These are phyloP conservation scores for Obelidium mucronatum DNA, from an alignment of 192 early-diverging fungal genomes.

Conservation along the genomic window DNA sequence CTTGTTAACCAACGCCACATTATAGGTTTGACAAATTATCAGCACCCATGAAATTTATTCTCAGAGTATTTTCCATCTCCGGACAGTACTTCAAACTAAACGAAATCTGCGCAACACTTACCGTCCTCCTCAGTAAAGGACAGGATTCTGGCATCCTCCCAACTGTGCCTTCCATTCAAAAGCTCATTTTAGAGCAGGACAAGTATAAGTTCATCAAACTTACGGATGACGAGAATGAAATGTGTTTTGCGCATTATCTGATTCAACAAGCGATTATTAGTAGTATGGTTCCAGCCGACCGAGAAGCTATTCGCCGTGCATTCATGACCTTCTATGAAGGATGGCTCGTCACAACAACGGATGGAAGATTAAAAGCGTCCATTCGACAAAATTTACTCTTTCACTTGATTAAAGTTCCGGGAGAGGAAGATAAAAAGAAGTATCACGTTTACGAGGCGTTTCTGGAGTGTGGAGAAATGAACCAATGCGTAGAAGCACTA, in stretches of 20 bases:
- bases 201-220: slow-evolving; percentile 21
- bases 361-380: background rate
- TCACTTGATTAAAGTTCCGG: slow-evolving; percentile 11
- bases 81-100: slow-evolving; percentile 30
- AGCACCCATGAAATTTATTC: slow-evolving; percentile 3
- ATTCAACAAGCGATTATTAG: slow-evolving; percentile 21
- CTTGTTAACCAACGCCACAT: background rate
- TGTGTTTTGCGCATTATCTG: slow-evolving; percentile 25
- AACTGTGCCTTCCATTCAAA: background rate
- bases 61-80: slow-evolving; percentile 6
- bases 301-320: slow-evolving; percentile 2
- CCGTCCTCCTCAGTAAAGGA: background rate
- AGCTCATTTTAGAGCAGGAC: background rate
- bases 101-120: background rate
- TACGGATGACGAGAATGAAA: slow-evolving; percentile 10
- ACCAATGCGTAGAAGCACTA: slow-evolving; percentile 11
- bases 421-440: slow-evolving; percentile 13
- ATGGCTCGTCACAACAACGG: background rate
- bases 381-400: slow-evolving; percentile 4
- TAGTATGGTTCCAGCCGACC: slow-evolving; percentile 11
- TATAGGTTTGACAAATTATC: slow-evolving; percentile 25
- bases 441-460: slow-evolving; percentile 22
- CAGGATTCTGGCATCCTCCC: background rate
- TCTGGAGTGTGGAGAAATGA: slow-evolving; percentile 26
- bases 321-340: slow-evolving; percentile 17